These are phyloP conservation scores for Penicillium ochrochloron DNA, from an alignment of 495 filamentous ascomycete species.

Conservation along the genomic window DNA sequence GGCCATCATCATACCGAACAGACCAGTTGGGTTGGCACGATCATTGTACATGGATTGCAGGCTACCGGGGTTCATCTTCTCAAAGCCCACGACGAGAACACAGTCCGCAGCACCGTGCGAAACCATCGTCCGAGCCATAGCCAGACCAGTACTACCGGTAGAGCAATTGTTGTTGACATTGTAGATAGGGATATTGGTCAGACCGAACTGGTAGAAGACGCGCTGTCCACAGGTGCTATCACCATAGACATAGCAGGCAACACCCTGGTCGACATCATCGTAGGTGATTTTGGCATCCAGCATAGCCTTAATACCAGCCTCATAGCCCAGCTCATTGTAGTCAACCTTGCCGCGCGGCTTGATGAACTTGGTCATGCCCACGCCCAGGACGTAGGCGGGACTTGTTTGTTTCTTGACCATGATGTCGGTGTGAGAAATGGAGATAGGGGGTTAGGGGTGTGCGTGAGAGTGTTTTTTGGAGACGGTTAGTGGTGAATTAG, in stretches of 20 bases:
- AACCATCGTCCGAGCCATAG: constrained; percentile 82
- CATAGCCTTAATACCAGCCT: constrained; percentile 94
- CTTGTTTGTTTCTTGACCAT: constrained; percentile 57
- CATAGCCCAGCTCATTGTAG: constrained; percentile 78
- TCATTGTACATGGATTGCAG: constrained; percentile 82
- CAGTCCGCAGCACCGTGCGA: constrained; percentile 80
- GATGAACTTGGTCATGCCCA: constrained; percentile 99
- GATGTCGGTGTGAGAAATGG: constrained; percentile 13
- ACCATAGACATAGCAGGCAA: constrained; percentile 98
- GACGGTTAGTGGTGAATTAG: constrained; percentile 9
- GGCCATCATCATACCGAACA: constrained; percentile 76
- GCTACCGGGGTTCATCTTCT: constrained; percentile 96
- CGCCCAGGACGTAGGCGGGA: constrained; percentile 87
- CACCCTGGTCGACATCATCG: constrained; percentile 92
- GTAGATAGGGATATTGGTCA: constrained; percentile 93
- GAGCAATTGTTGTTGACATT: constrained; percentile 99
- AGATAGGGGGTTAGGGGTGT: not conserved
- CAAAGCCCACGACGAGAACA: constrained; percentile 90
- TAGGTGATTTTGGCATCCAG: constrained; percentile 95
- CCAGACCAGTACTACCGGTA: constrained; percentile 86
- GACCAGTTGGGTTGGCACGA: constrained; percentile 73
- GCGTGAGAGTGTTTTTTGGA: not conserved
- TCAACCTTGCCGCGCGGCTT: constrained; percentile 88
- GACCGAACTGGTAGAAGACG: constrained; percentile 98
- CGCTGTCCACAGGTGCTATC: constrained; percentile 95